Percentiles rank a stretch among this genome's conserved stretches.
Conservation (phyloP, 2,329 filamentous ascomycete genomes). For the Pseudocercospora musae region DNA sequence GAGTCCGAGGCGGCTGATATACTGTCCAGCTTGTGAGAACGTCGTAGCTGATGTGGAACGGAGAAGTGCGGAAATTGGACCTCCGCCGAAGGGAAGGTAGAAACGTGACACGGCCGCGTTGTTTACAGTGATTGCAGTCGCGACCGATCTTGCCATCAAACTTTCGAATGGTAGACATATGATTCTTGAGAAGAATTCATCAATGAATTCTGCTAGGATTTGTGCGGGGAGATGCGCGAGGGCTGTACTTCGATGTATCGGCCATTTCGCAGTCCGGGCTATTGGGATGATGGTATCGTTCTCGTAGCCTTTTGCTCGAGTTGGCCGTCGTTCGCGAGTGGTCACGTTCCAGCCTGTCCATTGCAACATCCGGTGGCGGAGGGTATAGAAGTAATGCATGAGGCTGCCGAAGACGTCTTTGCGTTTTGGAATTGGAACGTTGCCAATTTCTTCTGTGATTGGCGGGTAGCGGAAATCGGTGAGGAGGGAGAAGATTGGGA, state of each 20-base stretch:
- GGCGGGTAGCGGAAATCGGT: slow-evolving; percentile 24
- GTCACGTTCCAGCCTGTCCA: slow-evolving; percentile 25
- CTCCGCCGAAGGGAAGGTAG: slow-evolving; percentile 14
- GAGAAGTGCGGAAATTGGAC: slow-evolving; percentile 1
- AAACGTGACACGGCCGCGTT: slow-evolving; percentile 2
- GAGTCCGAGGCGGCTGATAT: slow-evolving; percentile 25
- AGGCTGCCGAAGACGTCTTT: slow-evolving; percentile 27
- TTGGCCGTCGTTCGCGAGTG: slow-evolving; percentile 1
- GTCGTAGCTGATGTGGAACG: not conserved
- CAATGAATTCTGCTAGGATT: slow-evolving; percentile 22
- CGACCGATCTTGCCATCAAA: slow-evolving; percentile 24
- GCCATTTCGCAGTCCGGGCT: not conserved
- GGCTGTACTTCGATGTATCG: slow-evolving; percentile 22
- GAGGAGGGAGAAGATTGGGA: slow-evolving; percentile 20
- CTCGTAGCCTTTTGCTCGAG: slow-evolving; percentile 6
- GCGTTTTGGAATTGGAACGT: not conserved
- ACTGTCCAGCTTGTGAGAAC: not conserved
- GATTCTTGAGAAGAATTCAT: slow-evolving; percentile 22
- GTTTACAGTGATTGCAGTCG: slow-evolving; percentile 1
- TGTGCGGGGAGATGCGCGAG: slow-evolving; percentile 26
- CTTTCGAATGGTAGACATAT: slow-evolving; percentile 28
- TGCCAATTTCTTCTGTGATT: slow-evolving; percentile 7
- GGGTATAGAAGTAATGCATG: slow-evolving; percentile 20
- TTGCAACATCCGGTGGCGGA: slow-evolving; percentile 19
- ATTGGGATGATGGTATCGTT: slow-evolving; percentile 3